A percentile compares a stretch with the other conserved stretches of the same genome.
Evolutionary conservation across 495 filamentous ascomycete genomes (phyloP).

Genomic region (Xylaria nigripes): DNA sequence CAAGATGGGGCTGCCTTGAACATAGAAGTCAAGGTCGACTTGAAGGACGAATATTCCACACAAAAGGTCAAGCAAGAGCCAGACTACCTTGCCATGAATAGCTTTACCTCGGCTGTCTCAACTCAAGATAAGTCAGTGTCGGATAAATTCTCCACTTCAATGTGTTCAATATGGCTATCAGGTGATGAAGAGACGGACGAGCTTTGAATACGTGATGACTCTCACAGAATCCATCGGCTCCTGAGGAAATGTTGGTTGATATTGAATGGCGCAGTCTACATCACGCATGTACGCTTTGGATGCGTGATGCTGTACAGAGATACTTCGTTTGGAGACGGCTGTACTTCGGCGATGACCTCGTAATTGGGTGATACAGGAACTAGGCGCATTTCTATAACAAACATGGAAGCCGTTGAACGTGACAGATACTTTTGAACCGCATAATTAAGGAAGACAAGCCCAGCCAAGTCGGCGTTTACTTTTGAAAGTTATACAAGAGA

Average conservation of each 20-base stretch:
- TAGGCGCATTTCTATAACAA: no score
- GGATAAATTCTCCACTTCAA: conserved; percentile 13
- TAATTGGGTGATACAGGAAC: not conserved
- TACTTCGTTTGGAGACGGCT: not conserved
- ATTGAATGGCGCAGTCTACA: not conserved
- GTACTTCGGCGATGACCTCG: not conserved
- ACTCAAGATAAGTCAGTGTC: conserved; percentile 3
- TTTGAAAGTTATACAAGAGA: no score
- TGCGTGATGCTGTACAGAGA: not conserved
- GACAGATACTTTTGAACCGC: no score
- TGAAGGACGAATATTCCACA: conserved; percentile 5
- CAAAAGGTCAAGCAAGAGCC: conserved; percentile 6
- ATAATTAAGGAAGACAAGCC: no score
- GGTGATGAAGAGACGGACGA: conserved; percentile 25
- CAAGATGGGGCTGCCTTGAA: not conserved
- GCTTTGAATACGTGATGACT: conserved; percentile 11
- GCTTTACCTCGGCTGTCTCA: not conserved
- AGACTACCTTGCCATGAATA: not conserved
- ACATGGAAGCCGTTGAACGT: no score
- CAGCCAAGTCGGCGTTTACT: no score
- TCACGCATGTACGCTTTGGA: not conserved
- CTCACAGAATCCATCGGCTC: not conserved
- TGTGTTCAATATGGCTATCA: conserved; percentile 21
- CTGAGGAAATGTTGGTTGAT: not conserved
- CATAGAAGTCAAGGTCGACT: not conserved